Evolutionary conservation across 371 early-diverging fungal genomes (phyloP), one percentile per base, ranked within the genome.

Genomic region (Zychaea mexicana): DNA sequence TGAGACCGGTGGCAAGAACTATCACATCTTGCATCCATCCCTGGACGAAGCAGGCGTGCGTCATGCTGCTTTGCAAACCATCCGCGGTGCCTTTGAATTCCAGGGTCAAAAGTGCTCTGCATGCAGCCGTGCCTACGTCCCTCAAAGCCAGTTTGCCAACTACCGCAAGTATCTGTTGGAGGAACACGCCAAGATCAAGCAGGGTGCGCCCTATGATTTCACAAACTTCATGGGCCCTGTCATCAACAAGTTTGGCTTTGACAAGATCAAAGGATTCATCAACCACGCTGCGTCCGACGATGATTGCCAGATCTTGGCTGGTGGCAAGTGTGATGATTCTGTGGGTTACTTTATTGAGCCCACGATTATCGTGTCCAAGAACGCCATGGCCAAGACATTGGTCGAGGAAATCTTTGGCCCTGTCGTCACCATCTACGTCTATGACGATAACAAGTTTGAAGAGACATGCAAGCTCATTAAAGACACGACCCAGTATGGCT

Each of bases 1-100:
- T 67, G 99, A 98, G 78, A 98, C 98, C 42, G 98, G 98, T 72
- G 98, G 98, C 65, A 98, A 98, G 88, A 98, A 98, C 88, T 96
- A 95, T 88, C 99, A 98, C 69, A 76, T 98, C 65, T 70, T 98
- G 49, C 97, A 97, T 77, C 78, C 84, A 70, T 59, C 58, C 64
- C 81, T 74, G 17, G 83, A 82, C 49, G 70, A 78, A 47, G 94
- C 91, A 36, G 91, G 90, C 73, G 78, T 89, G 77, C 77, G 65
- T 49, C 79, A 79, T 22, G 83, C 83, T 28, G 83, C 77, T 61
- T 56, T 82, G 32, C 93, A 95, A 79, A 96, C 98, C 53, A 89
- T 98, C 69, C 92, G 99, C 61, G 88, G 90, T 30, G 89, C 94
- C 0, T 98, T 98, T 73, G 99, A 98, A 86, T 98, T 93, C 90